These are phyloP conservation scores for Candida insectorum DNA, from an alignment of 805 yeast species.

Conservation along the genomic window DNA sequence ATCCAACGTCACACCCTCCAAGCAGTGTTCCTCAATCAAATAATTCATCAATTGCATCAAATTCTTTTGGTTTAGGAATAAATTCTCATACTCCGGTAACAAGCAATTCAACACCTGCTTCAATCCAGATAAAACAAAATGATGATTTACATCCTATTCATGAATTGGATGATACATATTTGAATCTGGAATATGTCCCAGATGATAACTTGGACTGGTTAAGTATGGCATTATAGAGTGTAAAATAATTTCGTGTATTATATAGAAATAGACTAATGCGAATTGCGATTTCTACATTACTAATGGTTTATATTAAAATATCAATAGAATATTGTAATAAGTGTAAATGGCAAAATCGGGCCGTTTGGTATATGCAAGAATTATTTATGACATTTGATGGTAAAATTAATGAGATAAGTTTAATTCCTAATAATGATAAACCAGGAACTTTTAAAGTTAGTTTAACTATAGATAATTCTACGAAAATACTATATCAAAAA, in stretches of 20 bases:
- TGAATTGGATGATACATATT: conserved; percentile 12
- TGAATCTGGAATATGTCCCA: conserved; percentile 13
- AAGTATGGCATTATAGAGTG: conserved; percentile 22
- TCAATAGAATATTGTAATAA: conserved; percentile 72
- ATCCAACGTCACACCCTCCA: not conserved
- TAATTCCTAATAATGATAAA: conserved; percentile 20
- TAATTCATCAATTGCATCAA: conserved; percentile 1
- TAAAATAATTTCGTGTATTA: conserved; percentile 6
- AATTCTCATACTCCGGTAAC: conserved; percentile 4
- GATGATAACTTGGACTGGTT: conserved; percentile 25
- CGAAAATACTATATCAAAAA: conserved; percentile 46
- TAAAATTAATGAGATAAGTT: conserved; percentile 42
- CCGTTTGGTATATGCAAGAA: conserved; percentile 86
- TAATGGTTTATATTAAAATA: conserved; percentile 18
- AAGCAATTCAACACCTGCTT: conserved; percentile 7
- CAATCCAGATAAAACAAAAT: conserved; percentile 4
- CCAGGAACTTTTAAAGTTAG: conserved; percentile 25
- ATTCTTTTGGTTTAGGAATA: conserved; percentile 9
- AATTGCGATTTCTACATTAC: conserved; percentile 2
- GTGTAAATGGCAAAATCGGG: conserved; percentile 87
- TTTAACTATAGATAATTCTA: conserved; percentile 7
- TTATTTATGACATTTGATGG: conserved; percentile 76
- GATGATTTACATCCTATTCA: conserved; percentile 12
- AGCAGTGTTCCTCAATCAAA: conserved; percentile 1
- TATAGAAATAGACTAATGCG: not conserved